Evolutionary conservation across 2,329 filamentous ascomycete species (phyloP), one percentile per base, ranked within the genome.

Genomic region (Fusarium fujikuroi): DNA sequence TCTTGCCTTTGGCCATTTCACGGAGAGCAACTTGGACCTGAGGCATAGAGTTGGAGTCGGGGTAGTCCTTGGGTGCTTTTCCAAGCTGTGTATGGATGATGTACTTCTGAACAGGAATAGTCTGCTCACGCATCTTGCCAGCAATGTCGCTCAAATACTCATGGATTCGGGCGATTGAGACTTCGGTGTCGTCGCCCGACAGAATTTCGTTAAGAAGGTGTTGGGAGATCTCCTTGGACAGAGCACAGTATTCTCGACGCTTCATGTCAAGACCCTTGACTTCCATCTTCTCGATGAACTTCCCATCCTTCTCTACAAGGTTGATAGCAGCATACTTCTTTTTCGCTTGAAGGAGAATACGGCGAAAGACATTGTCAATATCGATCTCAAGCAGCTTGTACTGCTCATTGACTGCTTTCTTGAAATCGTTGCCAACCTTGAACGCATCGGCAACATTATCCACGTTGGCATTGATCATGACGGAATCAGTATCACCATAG

Each of bases 401-500:
- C 70, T 92, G 91, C 76, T 97, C 94, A 80, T 99, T 99, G 83
- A 99, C 96, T 30, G 94, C 90, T 77, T 91, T 92, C 84, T 98
- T 98, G 87, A 99, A 98, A 72, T 98, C 94, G 49, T 94, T 92
- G 64, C 96, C 97, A 58, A 99, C 93, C 79, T 93, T 95, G 77
- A 98, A 85, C 4, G 96, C 96, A 78, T 97, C 95, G 37, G 93
- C 91, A 36, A 98, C 93, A 75, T 93, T 97, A 83, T 98, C 94
- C 62, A 96, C 95, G 79, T 98, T 98, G 72, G 96, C 97, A 80
- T 99, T 99, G 86, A 99, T 98, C 96, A 99, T 99, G 84, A 99
- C 96, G 14, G 96, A 99, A 83, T 99, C 96, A 18, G 96, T 99
- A 83, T 99, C 96, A 85, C 96, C 96, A 78, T 99, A 99, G 72